Conservation (phyloP, 495 filamentous ascomycete species). For the Gamarada debralockiae region DNA sequence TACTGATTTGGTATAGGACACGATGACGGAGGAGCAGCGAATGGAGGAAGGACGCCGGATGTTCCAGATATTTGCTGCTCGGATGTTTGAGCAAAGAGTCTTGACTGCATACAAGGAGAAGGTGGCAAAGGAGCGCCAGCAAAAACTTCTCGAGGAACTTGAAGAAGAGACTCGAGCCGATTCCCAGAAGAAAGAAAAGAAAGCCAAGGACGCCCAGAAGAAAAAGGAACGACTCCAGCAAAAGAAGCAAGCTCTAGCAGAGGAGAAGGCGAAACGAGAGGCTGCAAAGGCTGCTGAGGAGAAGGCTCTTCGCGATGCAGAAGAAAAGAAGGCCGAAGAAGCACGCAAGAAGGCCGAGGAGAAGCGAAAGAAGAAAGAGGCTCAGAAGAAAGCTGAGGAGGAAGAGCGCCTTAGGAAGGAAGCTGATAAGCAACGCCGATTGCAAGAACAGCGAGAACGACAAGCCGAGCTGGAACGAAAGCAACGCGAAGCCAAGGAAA, state of each 20-base stretch:
- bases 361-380: conserved; percentile 85
- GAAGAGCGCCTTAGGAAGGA: conserved; percentile 81
- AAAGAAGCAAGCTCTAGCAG: conserved; percentile 82
- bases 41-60: conserved; percentile 98
- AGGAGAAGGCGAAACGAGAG: conserved; percentile 81
- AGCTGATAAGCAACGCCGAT: conserved; percentile 69
- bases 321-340: conserved; percentile 79
- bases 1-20: conserved; percentile 57
- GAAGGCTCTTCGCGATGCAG: conserved; percentile 66
- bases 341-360: conserved; percentile 77
- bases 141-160: conserved; percentile 87
- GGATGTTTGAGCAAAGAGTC: conserved; percentile 98
- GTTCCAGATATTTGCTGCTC: conserved; percentile 99
- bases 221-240: conserved; percentile 84
- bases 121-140: conserved; percentile 85
- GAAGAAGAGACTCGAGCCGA: conserved; percentile 74
- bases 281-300: conserved; percentile 92
- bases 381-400: conserved; percentile 85
- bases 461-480: conserved; percentile 74
- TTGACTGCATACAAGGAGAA: conserved; percentile 97
- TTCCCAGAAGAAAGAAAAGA: conserved; percentile 82
- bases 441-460: conserved; percentile 79
- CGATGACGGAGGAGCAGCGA: conserved; percentile 95
- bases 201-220: conserved; percentile 87
- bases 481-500: conserved; percentile 66